Conservation (phyloP, 1,284 basidiomycete genomes). For the Ustilago cynodontis region DNA sequence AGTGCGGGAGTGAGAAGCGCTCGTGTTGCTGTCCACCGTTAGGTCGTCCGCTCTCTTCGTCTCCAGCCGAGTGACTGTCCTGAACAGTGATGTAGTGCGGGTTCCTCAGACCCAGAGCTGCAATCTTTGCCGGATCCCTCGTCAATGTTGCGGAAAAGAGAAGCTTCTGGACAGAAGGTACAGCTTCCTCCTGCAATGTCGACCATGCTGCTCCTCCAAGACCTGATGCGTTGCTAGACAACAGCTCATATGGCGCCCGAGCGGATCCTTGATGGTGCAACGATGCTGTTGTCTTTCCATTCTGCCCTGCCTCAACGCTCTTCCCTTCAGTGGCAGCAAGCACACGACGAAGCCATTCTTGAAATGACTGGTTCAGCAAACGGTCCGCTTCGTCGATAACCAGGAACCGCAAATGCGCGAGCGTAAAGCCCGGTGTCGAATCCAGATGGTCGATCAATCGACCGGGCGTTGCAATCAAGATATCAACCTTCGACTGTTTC, state of each 20-base stretch:
- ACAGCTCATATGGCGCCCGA: constrained; percentile 32
- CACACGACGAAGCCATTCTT: constrained; percentile 79
- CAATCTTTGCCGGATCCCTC: constrained; percentile 90
- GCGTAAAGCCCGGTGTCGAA: constrained; percentile 84
- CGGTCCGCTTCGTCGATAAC: constrained; percentile 98
- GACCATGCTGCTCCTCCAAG: constrained; percentile 26
- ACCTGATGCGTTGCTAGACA: constrained; percentile 10
- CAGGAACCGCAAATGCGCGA: constrained; percentile 93
- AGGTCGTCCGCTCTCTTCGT: constrained; percentile 38
- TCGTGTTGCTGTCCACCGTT: constrained; percentile 49
- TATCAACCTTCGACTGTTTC: constrained; percentile 77
- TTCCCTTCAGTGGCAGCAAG: constrained; percentile 47
- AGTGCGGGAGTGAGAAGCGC: constrained; percentile 61
- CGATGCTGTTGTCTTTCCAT: neutral
- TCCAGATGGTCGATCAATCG: constrained; percentile 92
- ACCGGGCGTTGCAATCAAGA: constrained; percentile 95
- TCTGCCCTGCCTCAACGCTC: neutral
- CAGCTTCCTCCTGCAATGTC: constrained; percentile 36
- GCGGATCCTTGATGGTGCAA: constrained; percentile 8
- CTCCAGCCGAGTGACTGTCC: constrained; percentile 63
- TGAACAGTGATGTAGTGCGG: constrained; percentile 90
- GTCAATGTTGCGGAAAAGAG: constrained; percentile 97
- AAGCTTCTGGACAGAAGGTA: constrained; percentile 83
- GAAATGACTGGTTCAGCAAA: constrained; percentile 92
- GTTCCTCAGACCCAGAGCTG: constrained; percentile 81